Evolutionary conservation across 169 alveolate species (phyloP).

Genomic region (Toxoplasma gondii): DNA sequence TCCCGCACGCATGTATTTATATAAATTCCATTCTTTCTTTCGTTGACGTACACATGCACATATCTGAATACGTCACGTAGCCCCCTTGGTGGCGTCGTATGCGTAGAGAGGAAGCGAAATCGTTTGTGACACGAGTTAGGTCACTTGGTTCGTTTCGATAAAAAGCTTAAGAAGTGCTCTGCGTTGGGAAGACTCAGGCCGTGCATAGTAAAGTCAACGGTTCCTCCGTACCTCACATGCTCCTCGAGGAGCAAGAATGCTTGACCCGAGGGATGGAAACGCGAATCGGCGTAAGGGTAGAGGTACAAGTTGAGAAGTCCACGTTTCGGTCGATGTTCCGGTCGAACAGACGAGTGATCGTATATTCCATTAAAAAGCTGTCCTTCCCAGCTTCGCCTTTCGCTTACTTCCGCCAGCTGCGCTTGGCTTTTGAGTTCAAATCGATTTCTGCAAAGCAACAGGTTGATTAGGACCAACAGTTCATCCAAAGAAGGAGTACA

Average conservation of each 20-base stretch:
- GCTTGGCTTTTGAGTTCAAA: constrained; percentile 18
- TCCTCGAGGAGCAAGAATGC: constrained; percentile 58
- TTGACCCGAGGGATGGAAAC: constrained; percentile 37
- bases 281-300: constrained; percentile 33
- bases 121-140: too few species aligned
- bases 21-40: too few species aligned
- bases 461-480: too few species aligned
- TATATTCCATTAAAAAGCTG: constrained; percentile 35
- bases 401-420: neutral
- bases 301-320: constrained; percentile 49
- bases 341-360: constrained; percentile 61
- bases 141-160: too few species aligned
- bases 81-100: too few species aligned
- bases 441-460: neutral
- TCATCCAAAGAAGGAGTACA: too few species aligned
- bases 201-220: neutral
- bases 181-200: too few species aligned
- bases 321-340: constrained; percentile 62
- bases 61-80: too few species aligned
- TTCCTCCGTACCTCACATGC: constrained; percentile 53
- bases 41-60: too few species aligned
- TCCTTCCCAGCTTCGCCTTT: neutral
- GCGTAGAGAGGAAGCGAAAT: too few species aligned
- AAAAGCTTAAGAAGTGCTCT: too few species aligned
- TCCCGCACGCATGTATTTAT: neutral